Evolutionary conservation across 805 yeast genomes (phyloP), one percentile per base, ranked within the genome.

Genomic region (Pichia phayaonensis): DNA sequence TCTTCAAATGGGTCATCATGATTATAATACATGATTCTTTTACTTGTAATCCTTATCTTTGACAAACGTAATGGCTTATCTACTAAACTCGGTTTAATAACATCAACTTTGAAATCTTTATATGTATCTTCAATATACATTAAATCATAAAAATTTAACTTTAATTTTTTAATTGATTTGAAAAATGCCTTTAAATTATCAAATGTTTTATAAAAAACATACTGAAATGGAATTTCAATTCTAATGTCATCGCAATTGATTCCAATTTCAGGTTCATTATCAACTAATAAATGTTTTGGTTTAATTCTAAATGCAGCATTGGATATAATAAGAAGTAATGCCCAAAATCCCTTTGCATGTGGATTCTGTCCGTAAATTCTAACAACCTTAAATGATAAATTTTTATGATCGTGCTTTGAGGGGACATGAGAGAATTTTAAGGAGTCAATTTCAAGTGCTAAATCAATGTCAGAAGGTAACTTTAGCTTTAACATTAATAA

Each of bases 1-100:
- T 81, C 72, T 65, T 92, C 98, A 63, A 90, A 90, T 8, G 95
- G 92, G 65, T 92, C 97, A 64, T 87, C 95, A 50, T 87, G 96
- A 55, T 90, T 72, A 23, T 84, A 74, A 39, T 90, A 68, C 5
- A 84, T 71, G 54, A 87, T 72, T 40, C 77, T 70, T 7, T 71
- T 71, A 0, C 95, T 72, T 41, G 69, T 74, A 38, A 90, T 56
- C 22, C 76, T 73, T 2, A 88, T 67, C 21, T 67, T 69, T 15
- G 90, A 90, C 8, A 92, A 69, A 18, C 68, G 54, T 4, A 71
- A 55, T 0, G 78, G 74, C 0, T 70, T 64, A n/a, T 67, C 69
- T 18, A 62, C 68, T 2, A 66, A 55, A 44, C 73, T 53, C 18
- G 70, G 70, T 55, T 55, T 53, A 12, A 64, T 59, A 15, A 50